phyloP scores from a whole-genome alignment of 768 basidiomycete species.

The Kwoniella sp. region DNA sequence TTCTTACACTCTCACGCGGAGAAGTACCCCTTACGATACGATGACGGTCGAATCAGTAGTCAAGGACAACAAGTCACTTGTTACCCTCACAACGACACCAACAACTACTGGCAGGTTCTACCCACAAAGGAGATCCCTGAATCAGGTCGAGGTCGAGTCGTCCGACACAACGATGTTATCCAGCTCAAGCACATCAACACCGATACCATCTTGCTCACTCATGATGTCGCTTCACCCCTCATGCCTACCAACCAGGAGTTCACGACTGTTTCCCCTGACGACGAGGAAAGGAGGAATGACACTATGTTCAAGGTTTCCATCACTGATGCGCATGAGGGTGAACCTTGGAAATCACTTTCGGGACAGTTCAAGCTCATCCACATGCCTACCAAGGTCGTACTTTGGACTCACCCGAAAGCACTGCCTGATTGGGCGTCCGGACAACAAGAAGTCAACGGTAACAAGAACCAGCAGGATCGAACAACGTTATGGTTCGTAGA shows the following conservation, averaged over 20 bases:
- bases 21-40: constrained; percentile 86
- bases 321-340: constrained; percentile 71
- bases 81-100: constrained; percentile 88
- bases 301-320: constrained; percentile 82
- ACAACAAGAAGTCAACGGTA: constrained; percentile 97
- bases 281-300: constrained; percentile 76
- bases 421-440: constrained; percentile 96
- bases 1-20: constrained; percentile 92
- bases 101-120: constrained; percentile 93
- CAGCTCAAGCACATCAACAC: constrained; percentile 87
- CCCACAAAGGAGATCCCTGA: constrained; percentile 95
- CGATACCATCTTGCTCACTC: constrained; percentile 79
- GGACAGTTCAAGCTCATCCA: constrained; percentile 90
- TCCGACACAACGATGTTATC: constrained; percentile 83
- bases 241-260: constrained; percentile 99
- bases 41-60: constrained; percentile 91
- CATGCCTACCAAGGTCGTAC: constrained; percentile 80
- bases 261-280: constrained; percentile 84
- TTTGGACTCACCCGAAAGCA: constrained; percentile 82
- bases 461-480: constrained; percentile 83
- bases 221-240: constrained; percentile 94
- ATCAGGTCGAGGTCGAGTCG: constrained; percentile 86
- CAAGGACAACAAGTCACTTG: constrained; percentile 98
- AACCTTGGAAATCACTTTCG: constrained; percentile 89
- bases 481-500: constrained; percentile 87